Conservation (phyloP, 495 filamentous ascomycete species). For the Neurospora sp. region DNA sequence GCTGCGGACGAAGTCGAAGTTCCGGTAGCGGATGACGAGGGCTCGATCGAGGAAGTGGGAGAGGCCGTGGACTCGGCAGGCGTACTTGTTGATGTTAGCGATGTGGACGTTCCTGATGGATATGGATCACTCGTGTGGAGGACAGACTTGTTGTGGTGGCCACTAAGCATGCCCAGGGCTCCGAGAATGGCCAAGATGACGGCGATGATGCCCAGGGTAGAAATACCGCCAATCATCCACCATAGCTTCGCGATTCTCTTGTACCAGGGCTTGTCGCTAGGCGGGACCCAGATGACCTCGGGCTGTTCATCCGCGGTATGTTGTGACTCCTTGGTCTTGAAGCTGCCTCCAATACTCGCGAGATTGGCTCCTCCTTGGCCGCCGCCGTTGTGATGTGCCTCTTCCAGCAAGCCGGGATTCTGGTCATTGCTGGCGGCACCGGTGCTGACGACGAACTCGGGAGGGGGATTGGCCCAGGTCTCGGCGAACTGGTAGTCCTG, state of each 20-base stretch:
- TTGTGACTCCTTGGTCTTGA: conserved; percentile 5
- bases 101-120: background rate
- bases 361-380: conserved; percentile 1
- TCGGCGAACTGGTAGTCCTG: conserved; percentile 21
- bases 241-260: conserved; percentile 6
- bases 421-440: background rate
- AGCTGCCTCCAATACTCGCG: background rate
- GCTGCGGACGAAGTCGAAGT: conserved; percentile 2
- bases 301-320: background rate
- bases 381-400: background rate
- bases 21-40: conserved; percentile 1
- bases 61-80: background rate
- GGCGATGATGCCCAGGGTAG: conserved; percentile 11
- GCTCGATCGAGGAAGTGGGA: background rate
- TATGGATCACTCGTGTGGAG: background rate
- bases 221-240: conserved; percentile 11
- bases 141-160: conserved; percentile 7
- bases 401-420: background rate
- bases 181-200: conserved; percentile 21
- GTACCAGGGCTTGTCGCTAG: conserved; percentile 16
- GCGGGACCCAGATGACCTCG: conserved; percentile 12
- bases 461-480: conserved; percentile 14
- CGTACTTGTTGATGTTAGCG: conserved; percentile 9
- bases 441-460: conserved; percentile 12
- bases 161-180: conserved; percentile 12